Base-by-base conservation (phyloP, 371 early-diverging fungal species). In the Mortierella sp. region DNA sequence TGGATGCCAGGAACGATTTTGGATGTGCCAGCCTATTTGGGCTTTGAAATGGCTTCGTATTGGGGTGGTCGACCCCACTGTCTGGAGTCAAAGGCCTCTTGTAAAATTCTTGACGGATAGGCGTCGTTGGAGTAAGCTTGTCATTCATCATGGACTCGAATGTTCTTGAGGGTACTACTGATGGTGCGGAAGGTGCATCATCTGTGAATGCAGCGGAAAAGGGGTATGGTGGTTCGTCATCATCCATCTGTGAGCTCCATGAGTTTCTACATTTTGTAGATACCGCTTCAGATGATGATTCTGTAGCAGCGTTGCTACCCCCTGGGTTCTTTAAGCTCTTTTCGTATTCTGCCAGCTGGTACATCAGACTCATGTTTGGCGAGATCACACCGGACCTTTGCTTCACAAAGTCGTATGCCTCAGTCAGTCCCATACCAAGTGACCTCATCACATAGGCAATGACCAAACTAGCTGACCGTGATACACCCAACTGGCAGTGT, bases 401-500 rank as follows among this genome's bases (percentile, higher is more conserved):
- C 82, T 94, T 92, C 58, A 96, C 96, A 81, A 88, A 91, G 56
- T 89, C 87, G 82, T 95, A 94, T 6, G 96, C 96, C 49, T 89
- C 88, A n/a, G 85, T 84, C 60, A 93, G 85, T 2, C 87, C 84
- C 82, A 93, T 70, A 0, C 75, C 64, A 54, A 87, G 78, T 1
- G 89, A 84, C 47, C 88, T 86, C 95, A 96, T 96, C 65, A 95
- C 89, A 83, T 95, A 96, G 6, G 96, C 96, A 61, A 96, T 93
- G 31, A 95, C 89, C 59, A 96, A 85, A 1, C 94, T 90, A n/a
- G 96, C 97, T 8, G 95, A 95, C 37, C 97, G 85, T 26, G 96
- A 94, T 8, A 96, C 93, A 22, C 97, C 97, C 68, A 93, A 87
- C 73, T 95, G 94, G 80, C 97, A 97, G 72, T 95, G 94, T 3